These are phyloP conservation scores for Citeromyces siamensis DNA, from an alignment of 1,139 yeast genomes.

Conservation along the genomic window DNA sequence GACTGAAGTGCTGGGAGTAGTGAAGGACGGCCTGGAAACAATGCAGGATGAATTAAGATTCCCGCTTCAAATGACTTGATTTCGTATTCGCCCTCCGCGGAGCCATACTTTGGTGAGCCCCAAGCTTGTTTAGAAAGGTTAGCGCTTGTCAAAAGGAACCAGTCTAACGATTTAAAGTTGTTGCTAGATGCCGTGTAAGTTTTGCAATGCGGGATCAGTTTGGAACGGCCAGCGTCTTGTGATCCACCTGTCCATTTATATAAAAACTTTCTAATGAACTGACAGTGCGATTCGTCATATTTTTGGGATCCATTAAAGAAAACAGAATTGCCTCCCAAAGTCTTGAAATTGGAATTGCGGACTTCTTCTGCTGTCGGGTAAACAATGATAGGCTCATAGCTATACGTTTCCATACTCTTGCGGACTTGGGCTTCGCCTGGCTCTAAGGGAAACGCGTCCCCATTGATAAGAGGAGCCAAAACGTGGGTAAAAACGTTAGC, in stretches of 20 bases:
- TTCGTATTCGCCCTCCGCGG: conserved; percentile 18
- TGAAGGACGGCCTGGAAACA: conserved; percentile 9
- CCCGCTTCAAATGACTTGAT: conserved; percentile 40
- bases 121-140: conserved; percentile 60
- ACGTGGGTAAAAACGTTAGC: conserved; percentile 44
- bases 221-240: conserved; percentile 16
- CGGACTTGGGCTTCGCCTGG: conserved; percentile 21
- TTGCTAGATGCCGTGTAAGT: conserved; percentile 33
- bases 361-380: conserved; percentile 46
- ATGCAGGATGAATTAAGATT: conserved; percentile 26
- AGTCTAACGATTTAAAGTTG: conserved; percentile 34
- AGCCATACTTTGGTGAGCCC: conserved; percentile 32
- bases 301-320: conserved; percentile 2
- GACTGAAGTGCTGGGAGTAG: not conserved
- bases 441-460: conserved; percentile 13
- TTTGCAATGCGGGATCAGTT: conserved; percentile 31
- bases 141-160: conserved; percentile 59
- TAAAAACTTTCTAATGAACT: conserved; percentile 10
- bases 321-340: conserved; percentile 3
- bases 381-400: conserved; percentile 32
- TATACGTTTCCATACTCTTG: conserved; percentile 18
- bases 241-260: conserved; percentile 13
- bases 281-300: not conserved
- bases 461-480: conserved; percentile 31
- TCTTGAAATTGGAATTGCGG: conserved; percentile 19